phyloP scores from a whole-genome alignment of 73 alveolate species.

The Paramecium sonneborni region DNA sequence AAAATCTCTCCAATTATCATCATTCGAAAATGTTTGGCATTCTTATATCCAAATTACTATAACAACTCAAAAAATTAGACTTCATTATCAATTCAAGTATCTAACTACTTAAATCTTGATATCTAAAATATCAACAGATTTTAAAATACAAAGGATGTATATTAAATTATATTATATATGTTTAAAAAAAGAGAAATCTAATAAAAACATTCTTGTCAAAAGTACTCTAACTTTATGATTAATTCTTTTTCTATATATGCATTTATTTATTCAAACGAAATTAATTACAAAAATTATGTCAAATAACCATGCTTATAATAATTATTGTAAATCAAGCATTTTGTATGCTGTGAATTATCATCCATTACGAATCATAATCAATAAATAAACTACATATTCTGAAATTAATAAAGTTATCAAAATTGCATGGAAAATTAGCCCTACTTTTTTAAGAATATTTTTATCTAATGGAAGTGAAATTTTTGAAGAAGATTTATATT shows the following conservation, averaged over 20 bases:
- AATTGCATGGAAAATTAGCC: constrained; percentile 33
- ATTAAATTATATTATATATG: neutral
- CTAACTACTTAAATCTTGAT: neutral
- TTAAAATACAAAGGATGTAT: neutral
- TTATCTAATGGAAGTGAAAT: constrained; percentile 9
- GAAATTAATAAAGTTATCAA: neutral
- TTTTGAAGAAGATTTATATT: neutral
- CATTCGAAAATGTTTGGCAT: neutral
- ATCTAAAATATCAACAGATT: neutral
- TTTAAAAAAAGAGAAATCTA: neutral
- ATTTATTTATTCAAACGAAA: neutral
- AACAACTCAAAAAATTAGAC: neutral
- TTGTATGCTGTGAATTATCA: neutral
- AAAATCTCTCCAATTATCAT: neutral
- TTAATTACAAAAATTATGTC: neutral
- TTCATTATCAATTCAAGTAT: neutral
- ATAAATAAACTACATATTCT: neutral
- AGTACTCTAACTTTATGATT: neutral
- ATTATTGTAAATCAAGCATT: neutral
- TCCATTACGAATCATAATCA: neutral
- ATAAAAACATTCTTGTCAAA: neutral
- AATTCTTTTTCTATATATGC: neutral
- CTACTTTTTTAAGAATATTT: neutral
- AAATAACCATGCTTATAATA: neutral
- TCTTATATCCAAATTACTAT: neutral